A percentile compares a stretch with the other conserved stretches of the same genome.
phyloP scores from a whole-genome alignment of 371 early-diverging fungal genomes.

The Apophysomyces trapeziformis region DNA sequence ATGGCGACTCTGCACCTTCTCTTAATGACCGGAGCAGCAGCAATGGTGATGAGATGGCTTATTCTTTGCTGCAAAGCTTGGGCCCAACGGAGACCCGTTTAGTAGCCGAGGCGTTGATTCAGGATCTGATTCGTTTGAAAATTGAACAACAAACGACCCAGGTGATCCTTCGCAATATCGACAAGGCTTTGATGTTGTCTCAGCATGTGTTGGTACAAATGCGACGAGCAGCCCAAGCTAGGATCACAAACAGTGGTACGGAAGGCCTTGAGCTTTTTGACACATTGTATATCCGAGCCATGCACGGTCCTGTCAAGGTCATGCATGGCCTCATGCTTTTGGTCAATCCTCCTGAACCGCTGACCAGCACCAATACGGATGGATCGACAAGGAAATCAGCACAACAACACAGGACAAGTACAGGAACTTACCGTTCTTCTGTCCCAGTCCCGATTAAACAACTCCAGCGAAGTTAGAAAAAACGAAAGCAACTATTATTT shows the following conservation, averaged over 20 bases:
- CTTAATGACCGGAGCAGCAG: neutral
- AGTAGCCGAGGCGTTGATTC: constrained; percentile 34
- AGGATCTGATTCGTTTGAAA: constrained; percentile 36
- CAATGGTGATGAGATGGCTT: constrained; percentile 30
- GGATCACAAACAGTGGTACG: neutral
- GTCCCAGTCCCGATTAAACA: neutral
- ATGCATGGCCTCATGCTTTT: constrained; percentile 15
- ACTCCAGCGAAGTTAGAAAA: constrained; percentile 3
- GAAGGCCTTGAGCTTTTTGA: constrained; percentile 10
- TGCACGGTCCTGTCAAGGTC: constrained; percentile 18
- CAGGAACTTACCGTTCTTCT: neutral
- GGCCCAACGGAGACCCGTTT: constrained; percentile 38
- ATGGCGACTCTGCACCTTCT: neutral
- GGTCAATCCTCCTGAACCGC: neutral
- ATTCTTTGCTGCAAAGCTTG: constrained; percentile 33
- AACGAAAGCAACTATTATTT: too few species aligned
- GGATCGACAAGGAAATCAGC: neutral
- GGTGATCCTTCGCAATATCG: constrained; percentile 16
- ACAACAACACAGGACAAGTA: neutral
- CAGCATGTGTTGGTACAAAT: constrained; percentile 21
- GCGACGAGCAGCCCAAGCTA: constrained; percentile 14
- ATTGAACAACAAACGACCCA: constrained; percentile 13
- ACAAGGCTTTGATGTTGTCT: constrained; percentile 13
- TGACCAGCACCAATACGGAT: neutral
- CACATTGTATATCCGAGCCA: constrained; percentile 9